These are phyloP conservation scores for Coniochaeta sp. DNA, from an alignment of 2,329 filamentous ascomycete species.

Conservation along the genomic window DNA sequence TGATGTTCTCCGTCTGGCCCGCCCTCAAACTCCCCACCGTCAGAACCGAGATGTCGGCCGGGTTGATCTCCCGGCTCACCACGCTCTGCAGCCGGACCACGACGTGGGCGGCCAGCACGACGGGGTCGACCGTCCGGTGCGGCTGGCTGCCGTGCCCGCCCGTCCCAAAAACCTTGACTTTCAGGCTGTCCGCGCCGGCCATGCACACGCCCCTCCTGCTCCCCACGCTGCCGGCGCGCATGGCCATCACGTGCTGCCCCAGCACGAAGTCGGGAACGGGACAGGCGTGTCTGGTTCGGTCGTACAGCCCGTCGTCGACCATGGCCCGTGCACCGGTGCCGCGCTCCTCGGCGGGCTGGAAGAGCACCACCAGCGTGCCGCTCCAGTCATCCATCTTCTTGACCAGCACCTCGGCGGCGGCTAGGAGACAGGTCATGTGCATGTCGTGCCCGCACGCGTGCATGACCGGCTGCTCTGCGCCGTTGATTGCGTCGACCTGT, in stretches of 20 bases:
- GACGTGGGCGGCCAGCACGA: slow-evolving; percentile 32
- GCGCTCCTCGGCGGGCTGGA: slow-evolving; percentile 63
- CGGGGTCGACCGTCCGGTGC: slow-evolving; percentile 35
- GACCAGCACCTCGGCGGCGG: slow-evolving; percentile 42
- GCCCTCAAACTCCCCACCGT: slow-evolving; percentile 35
- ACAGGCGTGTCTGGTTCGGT: slow-evolving; percentile 9
- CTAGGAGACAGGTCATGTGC: slow-evolving; percentile 54
- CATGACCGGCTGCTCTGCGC: slow-evolving; percentile 50
- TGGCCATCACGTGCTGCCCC: slow-evolving; percentile 26
- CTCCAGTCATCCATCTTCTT: slow-evolving; percentile 40
- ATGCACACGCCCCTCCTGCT: slow-evolving; percentile 16
- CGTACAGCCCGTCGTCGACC: slow-evolving; percentile 30
- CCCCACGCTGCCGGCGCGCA: slow-evolving; percentile 23
- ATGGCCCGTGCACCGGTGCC: slow-evolving; percentile 47
- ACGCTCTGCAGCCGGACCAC: slow-evolving; percentile 28
- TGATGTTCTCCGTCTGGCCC: slow-evolving; percentile 36
- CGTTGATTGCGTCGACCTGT: slow-evolving; percentile 33
- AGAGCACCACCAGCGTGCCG: slow-evolving; percentile 57
- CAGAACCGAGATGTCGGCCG: slow-evolving; percentile 32
- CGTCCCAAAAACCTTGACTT: slow-evolving; percentile 25
- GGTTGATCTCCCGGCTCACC: slow-evolving; percentile 22
- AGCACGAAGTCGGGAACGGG: slow-evolving; percentile 26
- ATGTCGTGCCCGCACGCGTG: slow-evolving; percentile 65
- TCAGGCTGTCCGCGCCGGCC: slow-evolving; percentile 17
- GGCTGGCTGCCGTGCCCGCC: slow-evolving; percentile 37